These are phyloP conservation scores for Termitomyces sp. DNA, from an alignment of 768 basidiomycete species.

Conservation along the genomic window DNA sequence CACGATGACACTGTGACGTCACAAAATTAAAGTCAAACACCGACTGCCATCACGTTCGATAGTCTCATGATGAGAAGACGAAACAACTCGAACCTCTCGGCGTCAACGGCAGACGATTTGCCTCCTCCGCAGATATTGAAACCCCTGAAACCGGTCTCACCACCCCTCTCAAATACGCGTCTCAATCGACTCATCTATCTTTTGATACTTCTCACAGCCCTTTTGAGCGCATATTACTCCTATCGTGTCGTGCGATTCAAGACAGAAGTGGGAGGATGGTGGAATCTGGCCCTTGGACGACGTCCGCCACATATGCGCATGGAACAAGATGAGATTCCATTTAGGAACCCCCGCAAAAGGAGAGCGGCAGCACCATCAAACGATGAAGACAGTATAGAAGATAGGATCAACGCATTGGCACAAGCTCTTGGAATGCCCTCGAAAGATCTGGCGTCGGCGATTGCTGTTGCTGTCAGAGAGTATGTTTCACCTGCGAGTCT, in stretches of 20 bases:
- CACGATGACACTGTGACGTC: not conserved
- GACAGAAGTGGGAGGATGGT: conserved; percentile 52
- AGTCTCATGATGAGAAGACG: conserved; percentile 6
- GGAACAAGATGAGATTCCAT: not conserved
- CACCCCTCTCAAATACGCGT: conserved; percentile 38
- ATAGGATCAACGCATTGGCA: conserved; percentile 54
- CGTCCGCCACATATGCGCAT: conserved; percentile 18
- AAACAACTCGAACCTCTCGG: conserved; percentile 10
- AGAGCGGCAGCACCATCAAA: not conserved
- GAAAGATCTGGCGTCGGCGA: conserved; percentile 55
- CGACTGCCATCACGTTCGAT: conserved; percentile 1
- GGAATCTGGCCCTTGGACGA: conserved; percentile 42
- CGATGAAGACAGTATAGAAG: conserved; percentile 36
- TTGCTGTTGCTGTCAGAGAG: conserved; percentile 52
- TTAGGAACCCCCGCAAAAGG: conserved; percentile 5
- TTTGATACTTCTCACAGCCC: conserved; percentile 31
- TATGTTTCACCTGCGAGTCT: conserved; percentile 57
- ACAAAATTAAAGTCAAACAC: not conserved
- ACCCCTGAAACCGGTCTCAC: conserved; percentile 27
- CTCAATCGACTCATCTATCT: conserved; percentile 45
- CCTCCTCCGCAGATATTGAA: conserved; percentile 22
- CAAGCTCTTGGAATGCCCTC: conserved; percentile 56
- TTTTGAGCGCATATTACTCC: conserved; percentile 44
- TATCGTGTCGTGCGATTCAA: conserved; percentile 41
- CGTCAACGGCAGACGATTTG: conserved; percentile 11